Base-by-base conservation (phyloP, 345 rosid species). In the Lepidium aucheri region DNA sequence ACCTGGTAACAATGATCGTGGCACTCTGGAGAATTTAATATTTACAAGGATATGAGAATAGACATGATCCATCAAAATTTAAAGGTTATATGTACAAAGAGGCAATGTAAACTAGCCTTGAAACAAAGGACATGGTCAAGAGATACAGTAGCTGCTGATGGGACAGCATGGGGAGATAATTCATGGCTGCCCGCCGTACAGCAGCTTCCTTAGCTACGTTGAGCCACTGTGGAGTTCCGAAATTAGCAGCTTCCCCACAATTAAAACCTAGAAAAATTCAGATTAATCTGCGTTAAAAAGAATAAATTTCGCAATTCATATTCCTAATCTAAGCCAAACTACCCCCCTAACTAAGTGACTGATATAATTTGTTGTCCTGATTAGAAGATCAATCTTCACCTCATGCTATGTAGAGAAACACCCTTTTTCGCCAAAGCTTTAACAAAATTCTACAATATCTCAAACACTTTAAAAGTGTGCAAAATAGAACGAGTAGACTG, bases 191-290 rank as follows among this genome's bases (percentile, higher is more conserved):
- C 78, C 99, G 82, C 5, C 99, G 97, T 32, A 94, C 88, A 53
- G 97, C 99, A 76, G 99, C 99, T 74, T 88, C 99, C 83, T 87
- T 94, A 12, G 99, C 99, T 75, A 90, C 83, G 71, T 75, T 79
- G 65, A 94, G 95, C 99, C 99, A 94, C 76, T 87, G 93, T 24
- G 99, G 91, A 69, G 99, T 94, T 63, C 96, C 97, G 80, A 94
- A 94, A 73, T 94, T 94, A 65, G 99, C 96, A 32, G 99, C 99
- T 81, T 94, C 99, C 55, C 99, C 99, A 81, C 97, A 94, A 75
- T 90, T 94, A 80, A 94, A 94, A 78, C 99, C 96, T 92, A 53
- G 6, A 45, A 24, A 52, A 60, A 4, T 58, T 54, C 34, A 30
- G 14, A 53, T 60, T 43, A 26, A 53, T 46, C 33, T 39, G 59